Percentiles rank a stretch among this genome's conserved stretches.
These are phyloP conservation scores for Globisporangium orthogonon DNA, from an alignment of 352 stramenopile species.

Conservation along the genomic window DNA sequence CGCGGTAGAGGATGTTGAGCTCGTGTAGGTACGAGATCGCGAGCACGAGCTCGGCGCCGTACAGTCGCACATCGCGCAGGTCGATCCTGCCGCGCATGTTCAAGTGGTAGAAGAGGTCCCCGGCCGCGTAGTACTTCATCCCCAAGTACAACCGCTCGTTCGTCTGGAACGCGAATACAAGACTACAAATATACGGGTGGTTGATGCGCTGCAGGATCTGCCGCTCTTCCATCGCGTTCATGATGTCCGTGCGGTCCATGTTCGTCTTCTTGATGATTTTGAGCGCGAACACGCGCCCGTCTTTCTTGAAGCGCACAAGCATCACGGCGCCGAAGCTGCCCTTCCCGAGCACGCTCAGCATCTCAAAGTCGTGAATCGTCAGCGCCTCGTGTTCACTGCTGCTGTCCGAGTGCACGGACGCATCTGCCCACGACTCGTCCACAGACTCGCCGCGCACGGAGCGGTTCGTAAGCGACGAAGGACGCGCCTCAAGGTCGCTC, in stretches of 20 bases:
- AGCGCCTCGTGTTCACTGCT: slow-evolving; percentile 48
- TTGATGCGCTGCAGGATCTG: slow-evolving; percentile 87
- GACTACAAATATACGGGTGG: slow-evolving; percentile 84
- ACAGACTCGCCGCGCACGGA: slow-evolving; percentile 13
- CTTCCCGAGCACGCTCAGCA: slow-evolving; percentile 84
- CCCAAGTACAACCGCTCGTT: slow-evolving; percentile 86
- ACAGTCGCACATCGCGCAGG: slow-evolving; percentile 62
- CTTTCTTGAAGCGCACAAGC: slow-evolving; percentile 87
- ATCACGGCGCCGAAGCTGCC: slow-evolving; percentile 86
- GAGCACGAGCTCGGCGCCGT: slow-evolving; percentile 80
- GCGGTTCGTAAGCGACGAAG: background rate
- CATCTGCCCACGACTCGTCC: slow-evolving; percentile 13
- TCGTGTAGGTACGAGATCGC: slow-evolving; percentile 87
- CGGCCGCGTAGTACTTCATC: slow-evolving; percentile 88
- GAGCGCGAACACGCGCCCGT: slow-evolving; percentile 81
- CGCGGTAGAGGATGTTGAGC: slow-evolving; percentile 86
- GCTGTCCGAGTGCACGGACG: slow-evolving; percentile 16
- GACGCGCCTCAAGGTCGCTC: background rate
- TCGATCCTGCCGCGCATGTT: slow-evolving; percentile 74
- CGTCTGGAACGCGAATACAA: slow-evolving; percentile 87
- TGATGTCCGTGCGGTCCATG: slow-evolving; percentile 80
- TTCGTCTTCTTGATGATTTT: slow-evolving; percentile 90
- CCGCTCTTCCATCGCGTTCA: slow-evolving; percentile 86
- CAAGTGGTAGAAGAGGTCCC: slow-evolving; percentile 86
- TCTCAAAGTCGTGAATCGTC: slow-evolving; percentile 89